Conservation (phyloP, 2,329 filamentous ascomycete genomes). For the Paecilomyces variotii region DNA sequence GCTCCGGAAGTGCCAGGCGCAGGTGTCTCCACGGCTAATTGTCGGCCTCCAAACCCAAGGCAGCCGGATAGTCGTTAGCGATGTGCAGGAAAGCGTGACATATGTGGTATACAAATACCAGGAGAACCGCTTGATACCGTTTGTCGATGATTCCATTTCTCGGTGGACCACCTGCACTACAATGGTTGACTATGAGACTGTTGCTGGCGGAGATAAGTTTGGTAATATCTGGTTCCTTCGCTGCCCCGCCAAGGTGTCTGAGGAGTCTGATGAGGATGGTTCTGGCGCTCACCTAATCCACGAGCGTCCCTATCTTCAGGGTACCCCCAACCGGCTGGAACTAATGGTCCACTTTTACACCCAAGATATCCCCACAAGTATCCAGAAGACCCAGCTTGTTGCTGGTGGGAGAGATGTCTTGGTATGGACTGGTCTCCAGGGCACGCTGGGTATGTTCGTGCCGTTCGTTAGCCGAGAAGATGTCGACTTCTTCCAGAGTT, state of each 20-base stretch:
- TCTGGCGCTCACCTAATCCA: slow-evolving; percentile 87
- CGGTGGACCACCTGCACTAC: slow-evolving; percentile 85
- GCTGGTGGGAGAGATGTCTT: slow-evolving; percentile 87
- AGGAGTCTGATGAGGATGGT: slow-evolving; percentile 86
- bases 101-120: slow-evolving; percentile 91
- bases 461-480: slow-evolving; percentile 89
- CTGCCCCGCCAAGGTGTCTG: slow-evolving; percentile 75
- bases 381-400: slow-evolving; percentile 82
- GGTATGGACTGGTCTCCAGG: slow-evolving; percentile 89
- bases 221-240: slow-evolving; percentile 92
- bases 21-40: slow-evolving; percentile 74
- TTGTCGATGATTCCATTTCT: slow-evolving; percentile 80
- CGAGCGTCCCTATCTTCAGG: slow-evolving; percentile 81
- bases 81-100: slow-evolving; percentile 84
- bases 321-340: slow-evolving; percentile 73
- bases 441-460: slow-evolving; percentile 85
- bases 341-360: slow-evolving; percentile 84
- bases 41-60: slow-evolving; percentile 84
- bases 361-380: slow-evolving; percentile 84
- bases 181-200: slow-evolving; percentile 97
- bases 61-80: slow-evolving; percentile 81
- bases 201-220: slow-evolving; percentile 93
- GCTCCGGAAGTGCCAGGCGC: slow-evolving; percentile 80
- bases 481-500: slow-evolving; percentile 92
- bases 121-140: slow-evolving; percentile 86